Evolutionary conservation across 192 early-diverging fungal species (phyloP).

Genomic region (Gryganskiella cystojenkinii): DNA sequence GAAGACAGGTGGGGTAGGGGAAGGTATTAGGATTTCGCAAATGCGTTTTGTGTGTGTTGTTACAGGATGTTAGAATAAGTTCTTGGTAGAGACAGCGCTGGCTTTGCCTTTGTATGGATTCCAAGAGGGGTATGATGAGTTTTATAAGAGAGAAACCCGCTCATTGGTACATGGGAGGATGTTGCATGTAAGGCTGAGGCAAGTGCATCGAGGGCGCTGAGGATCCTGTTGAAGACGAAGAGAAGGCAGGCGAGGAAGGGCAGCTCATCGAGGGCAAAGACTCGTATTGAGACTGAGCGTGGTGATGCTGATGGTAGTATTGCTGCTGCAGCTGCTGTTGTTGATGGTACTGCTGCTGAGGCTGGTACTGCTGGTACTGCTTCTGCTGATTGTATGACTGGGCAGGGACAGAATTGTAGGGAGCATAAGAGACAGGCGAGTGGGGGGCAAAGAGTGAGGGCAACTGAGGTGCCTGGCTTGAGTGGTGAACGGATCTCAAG

Average conservation of each 20-base stretch:
- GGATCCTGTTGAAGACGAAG: background rate
- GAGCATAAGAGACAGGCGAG: conserved; percentile 12
- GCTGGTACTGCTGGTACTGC: conserved; percentile 9
- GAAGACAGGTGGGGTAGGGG: no score
- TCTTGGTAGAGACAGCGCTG: no score
- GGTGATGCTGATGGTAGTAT: conserved; percentile 1
- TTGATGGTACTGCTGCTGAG: conserved; percentile 3
- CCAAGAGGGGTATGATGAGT: conserved; percentile 4
- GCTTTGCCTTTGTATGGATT: background rate
- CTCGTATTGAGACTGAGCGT: conserved; percentile 20
- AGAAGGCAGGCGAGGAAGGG: conserved; percentile 9
- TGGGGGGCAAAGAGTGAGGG: conserved; percentile 46
- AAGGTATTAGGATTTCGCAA: no score
- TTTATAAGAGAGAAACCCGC: background rate
- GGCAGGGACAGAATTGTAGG: background rate
- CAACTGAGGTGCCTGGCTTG: conserved; percentile 9
- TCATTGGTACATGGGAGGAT: conserved; percentile 11
- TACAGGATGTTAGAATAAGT: conserved; percentile 20
- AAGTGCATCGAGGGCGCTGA: conserved; percentile 14
- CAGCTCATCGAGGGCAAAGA: conserved; percentile 11
- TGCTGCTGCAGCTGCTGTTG: conserved; percentile 8
- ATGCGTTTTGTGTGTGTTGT: no score
- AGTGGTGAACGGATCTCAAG: conserved; percentile 20
- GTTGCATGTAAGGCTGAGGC: conserved; percentile 41
- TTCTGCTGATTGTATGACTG: background rate